Percentiles rank a stretch among this genome's conserved stretches.
These are phyloP conservation scores for Porphyra umbilicalis DNA, from an alignment of 31 red algal genomes.

Conservation along the genomic window DNA sequence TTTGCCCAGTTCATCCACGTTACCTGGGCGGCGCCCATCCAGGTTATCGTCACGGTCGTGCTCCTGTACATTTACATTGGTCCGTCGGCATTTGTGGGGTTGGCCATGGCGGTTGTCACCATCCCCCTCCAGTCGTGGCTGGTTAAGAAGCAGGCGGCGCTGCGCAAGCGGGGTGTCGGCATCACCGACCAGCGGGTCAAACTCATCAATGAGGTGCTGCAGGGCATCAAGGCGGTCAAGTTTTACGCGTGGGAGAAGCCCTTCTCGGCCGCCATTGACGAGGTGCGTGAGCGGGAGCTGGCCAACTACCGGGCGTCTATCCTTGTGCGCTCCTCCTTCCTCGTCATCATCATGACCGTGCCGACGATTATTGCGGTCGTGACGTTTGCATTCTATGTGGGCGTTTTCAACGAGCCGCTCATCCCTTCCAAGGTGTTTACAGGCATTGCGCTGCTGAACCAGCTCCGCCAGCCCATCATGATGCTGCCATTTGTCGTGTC, in stretches of 20 bases:
- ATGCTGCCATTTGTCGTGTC: slow-evolving; percentile 82
- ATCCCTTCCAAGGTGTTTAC: slow-evolving; percentile 77
- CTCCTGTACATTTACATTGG: slow-evolving; percentile 77
- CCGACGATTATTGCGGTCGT: slow-evolving; percentile 73
- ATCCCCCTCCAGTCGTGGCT: slow-evolving; percentile 70
- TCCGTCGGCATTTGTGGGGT: slow-evolving; percentile 65
- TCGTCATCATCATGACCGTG: slow-evolving; percentile 66
- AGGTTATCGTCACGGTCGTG: slow-evolving; percentile 73
- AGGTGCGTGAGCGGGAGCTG: slow-evolving; percentile 66
- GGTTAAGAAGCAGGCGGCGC: slow-evolving; percentile 32
- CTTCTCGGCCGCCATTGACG: slow-evolving; percentile 54
- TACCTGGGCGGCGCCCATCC: slow-evolving; percentile 75
- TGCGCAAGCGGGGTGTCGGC: slow-evolving; percentile 45
- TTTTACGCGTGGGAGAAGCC: slow-evolving; percentile 98
- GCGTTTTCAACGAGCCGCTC: slow-evolving; percentile 58
- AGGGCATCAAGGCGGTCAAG: slow-evolving; percentile 95
- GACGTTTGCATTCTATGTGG: slow-evolving; percentile 84
- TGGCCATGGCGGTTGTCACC: slow-evolving; percentile 56
- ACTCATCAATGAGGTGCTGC: slow-evolving; percentile 96
- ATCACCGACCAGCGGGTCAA: slow-evolving; percentile 89
- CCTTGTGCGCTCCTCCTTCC: slow-evolving; percentile 55
- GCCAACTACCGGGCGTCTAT: slow-evolving; percentile 55
- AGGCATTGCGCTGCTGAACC: slow-evolving; percentile 78
- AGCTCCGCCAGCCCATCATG: slow-evolving; percentile 80
- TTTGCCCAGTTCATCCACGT: slow-evolving; percentile 80